A percentile compares a stretch with the other conserved stretches of the same genome.
phyloP scores from a whole-genome alignment of 345 rosid genomes.

The Garcia nutans region DNA sequence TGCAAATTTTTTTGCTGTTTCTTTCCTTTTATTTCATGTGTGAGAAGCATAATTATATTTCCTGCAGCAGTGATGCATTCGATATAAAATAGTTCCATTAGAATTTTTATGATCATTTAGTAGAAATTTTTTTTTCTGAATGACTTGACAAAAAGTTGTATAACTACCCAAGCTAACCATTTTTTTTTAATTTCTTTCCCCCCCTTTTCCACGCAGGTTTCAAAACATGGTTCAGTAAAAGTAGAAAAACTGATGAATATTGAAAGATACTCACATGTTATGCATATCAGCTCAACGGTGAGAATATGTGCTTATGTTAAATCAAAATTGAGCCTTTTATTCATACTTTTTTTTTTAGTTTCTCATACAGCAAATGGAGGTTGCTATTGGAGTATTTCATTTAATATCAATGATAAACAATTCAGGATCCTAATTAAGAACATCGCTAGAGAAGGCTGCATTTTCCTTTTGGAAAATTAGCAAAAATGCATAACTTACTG shows the following conservation, averaged over 20 bases:
- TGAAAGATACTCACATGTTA: constrained; percentile 87
- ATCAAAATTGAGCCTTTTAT: not conserved
- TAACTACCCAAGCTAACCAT: not conserved
- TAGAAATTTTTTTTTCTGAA: no score
- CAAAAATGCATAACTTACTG: not conserved
- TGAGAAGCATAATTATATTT: not conserved
- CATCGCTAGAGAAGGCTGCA: not conserved
- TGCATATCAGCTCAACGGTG: constrained; percentile 97
- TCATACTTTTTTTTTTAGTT: not conserved
- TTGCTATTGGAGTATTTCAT: not conserved
- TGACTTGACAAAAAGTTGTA: not conserved
- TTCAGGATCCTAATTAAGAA: no score
- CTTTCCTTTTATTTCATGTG: not conserved
- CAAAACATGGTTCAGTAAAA: constrained; percentile 73
- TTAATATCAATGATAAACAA: not conserved
- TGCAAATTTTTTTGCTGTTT: not conserved
- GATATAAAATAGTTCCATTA: not conserved
- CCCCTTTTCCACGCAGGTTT: constrained; percentile 42
- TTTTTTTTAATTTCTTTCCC: no score
- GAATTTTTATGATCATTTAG: not conserved
- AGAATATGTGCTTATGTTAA: constrained; percentile 16
- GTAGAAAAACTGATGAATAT: constrained; percentile 89
- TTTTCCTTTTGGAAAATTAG: not conserved
- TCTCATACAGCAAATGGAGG: not conserved
- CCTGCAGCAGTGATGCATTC: not conserved